A percentile compares a stretch with the other conserved stretches of the same genome.
These are phyloP conservation scores for Coelastrella sp. DNA, from an alignment of 139 green algal genomes.

Conservation along the genomic window DNA sequence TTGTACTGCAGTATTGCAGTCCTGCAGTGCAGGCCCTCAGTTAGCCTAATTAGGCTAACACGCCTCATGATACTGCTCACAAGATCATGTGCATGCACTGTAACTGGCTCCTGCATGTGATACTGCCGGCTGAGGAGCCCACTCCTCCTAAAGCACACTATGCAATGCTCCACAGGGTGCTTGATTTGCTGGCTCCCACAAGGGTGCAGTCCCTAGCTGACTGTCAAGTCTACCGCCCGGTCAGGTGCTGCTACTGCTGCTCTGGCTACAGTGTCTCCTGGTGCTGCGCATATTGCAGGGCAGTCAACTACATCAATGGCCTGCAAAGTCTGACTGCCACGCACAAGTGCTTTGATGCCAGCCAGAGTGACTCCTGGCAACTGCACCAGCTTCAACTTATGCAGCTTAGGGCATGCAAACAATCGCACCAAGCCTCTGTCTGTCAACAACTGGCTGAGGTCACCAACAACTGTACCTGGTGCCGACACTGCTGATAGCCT, in stretches of 20 bases:
- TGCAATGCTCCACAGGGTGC: no score
- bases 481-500: not conserved
- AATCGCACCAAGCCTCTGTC: slow-evolving; percentile 45
- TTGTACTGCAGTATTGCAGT: no score
- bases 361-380: slow-evolving; percentile 38
- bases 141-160: no score
- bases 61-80: no score
- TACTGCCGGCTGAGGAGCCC: no score
- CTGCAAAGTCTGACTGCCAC: not conserved
- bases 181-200: no score
- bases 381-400: slow-evolving; percentile 5
- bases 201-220: not conserved
- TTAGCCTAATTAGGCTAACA: no score
- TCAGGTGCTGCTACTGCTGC: not conserved
- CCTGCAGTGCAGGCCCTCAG: no score
- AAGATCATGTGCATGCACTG: no score
- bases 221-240: slow-evolving; percentile 26
- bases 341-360: slow-evolving; percentile 33
- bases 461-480: not conserved
- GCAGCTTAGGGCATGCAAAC: slow-evolving; percentile 33
- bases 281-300: slow-evolving; percentile 10
- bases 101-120: no score
- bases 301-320: not conserved
- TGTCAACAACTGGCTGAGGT: not conserved
- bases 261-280: not conserved